These are phyloP conservation scores for Acanthamoeba rhysodes DNA, from an alignment of 208 protist species.

Conservation along the genomic window DNA sequence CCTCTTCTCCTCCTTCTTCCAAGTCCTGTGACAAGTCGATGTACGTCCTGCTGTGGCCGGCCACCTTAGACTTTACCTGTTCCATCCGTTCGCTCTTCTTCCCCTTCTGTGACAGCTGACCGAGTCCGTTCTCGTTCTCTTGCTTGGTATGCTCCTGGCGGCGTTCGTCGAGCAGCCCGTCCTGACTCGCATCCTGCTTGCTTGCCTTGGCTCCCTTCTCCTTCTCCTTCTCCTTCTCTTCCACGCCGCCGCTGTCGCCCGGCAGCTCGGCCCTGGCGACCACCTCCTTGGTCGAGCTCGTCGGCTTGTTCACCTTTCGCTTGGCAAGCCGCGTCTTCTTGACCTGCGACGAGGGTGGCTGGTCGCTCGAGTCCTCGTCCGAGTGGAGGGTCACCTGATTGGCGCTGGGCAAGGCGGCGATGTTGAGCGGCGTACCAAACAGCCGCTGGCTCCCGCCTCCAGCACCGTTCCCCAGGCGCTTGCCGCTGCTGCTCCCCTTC, in stretches of 20 bases:
- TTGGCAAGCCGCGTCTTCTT: background rate
- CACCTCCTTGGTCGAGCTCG: too few species aligned
- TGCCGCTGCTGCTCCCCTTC: too few species aligned
- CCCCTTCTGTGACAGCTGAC: background rate
- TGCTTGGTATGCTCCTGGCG: too few species aligned
- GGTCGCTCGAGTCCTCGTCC: background rate
- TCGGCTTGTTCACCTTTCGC: too few species aligned
- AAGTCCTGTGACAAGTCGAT: background rate
- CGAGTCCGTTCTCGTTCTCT: background rate
- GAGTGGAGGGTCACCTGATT: slow-evolving; percentile 52
- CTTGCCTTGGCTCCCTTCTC: background rate
- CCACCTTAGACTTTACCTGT: background rate
- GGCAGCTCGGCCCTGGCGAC: too few species aligned
- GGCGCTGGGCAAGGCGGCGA: background rate
- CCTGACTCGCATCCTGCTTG: background rate
- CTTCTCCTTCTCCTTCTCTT: too few species aligned
- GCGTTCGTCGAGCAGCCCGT: background rate
- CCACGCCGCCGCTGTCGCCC: too few species aligned
- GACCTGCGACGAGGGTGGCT: background rate
- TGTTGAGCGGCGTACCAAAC: background rate
- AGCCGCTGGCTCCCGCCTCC: background rate
- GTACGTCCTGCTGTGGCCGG: background rate
- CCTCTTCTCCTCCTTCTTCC: too few species aligned
- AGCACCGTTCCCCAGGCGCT: too few species aligned
- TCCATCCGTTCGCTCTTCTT: background rate